Evolutionary conservation across 768 basidiomycete species (phyloP).

Genomic region (Tulasnella sp.): DNA sequence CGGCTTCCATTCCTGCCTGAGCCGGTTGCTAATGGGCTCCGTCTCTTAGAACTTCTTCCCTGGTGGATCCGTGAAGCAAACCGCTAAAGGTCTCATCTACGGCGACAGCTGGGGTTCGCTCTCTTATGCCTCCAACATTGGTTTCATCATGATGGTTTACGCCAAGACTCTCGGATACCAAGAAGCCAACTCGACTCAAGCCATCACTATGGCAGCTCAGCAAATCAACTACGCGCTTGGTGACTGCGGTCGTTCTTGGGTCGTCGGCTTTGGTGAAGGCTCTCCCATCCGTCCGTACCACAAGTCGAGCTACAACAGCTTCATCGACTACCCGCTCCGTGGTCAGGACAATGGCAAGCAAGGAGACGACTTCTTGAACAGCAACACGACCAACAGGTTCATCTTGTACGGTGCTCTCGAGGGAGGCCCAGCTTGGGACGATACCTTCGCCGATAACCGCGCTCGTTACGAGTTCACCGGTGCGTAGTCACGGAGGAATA

Average conservation of each 20-base stretch:
- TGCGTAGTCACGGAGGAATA: neutral
- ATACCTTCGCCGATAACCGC: conserved; percentile 15
- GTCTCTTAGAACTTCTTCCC: conserved; percentile 4
- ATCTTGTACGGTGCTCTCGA: conserved; percentile 21
- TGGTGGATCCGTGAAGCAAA: conserved; percentile 18
- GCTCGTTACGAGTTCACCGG: conserved; percentile 12
- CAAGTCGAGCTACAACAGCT: conserved; percentile 24
- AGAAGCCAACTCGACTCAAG: neutral
- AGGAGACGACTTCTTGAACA: conserved; percentile 21
- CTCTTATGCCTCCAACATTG: conserved; percentile 16
- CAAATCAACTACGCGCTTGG: conserved; percentile 22
- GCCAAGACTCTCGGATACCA: conserved; percentile 23
- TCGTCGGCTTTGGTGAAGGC: conserved; percentile 21
- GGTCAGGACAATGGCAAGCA: conserved; percentile 7
- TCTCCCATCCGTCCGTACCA: conserved; percentile 18
- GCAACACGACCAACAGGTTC: conserved; percentile 17
- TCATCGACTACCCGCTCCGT: conserved; percentile 19
- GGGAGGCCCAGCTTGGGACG: conserved; percentile 22
- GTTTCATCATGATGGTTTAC: conserved; percentile 20
- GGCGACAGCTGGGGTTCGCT: conserved; percentile 19
- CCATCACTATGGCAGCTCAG: conserved; percentile 12
- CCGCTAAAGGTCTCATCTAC: conserved; percentile 18
- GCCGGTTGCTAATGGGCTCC: neutral
- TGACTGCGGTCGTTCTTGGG: conserved; percentile 22
- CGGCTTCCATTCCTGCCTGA: no score